These are phyloP conservation scores for Kodamaea sp. DNA, from an alignment of 1,139 yeast genomes.

Conservation along the genomic window DNA sequence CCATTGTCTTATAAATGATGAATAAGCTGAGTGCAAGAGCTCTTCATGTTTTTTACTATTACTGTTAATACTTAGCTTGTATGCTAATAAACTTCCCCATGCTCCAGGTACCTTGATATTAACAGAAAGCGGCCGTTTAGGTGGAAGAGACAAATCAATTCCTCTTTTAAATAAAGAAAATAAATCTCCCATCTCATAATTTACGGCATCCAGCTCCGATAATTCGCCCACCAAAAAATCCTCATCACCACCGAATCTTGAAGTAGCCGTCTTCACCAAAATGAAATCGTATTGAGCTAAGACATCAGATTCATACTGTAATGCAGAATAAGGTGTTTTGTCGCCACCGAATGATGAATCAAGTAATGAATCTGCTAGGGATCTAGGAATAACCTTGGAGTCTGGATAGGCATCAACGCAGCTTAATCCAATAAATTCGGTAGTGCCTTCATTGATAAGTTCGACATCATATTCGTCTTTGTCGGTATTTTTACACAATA, in stretches of 20 bases:
- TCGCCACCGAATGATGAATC: constrained; percentile 55
- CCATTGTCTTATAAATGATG: constrained; percentile 69
- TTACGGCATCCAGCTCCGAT: constrained; percentile 19
- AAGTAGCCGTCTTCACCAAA: constrained; percentile 33
- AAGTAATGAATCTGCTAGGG: constrained; percentile 30
- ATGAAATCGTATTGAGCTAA: constrained; percentile 44
- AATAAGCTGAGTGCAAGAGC: constrained; percentile 28
- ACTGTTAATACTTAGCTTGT: constrained; percentile 33
- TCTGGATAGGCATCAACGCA: constrained; percentile 43
- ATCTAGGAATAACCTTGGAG: constrained; percentile 44
- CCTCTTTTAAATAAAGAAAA: constrained; percentile 34
- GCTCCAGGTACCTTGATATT: constrained; percentile 52
- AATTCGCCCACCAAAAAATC: constrained; percentile 37
- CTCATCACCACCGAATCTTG: constrained; percentile 24
- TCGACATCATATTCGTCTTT: constrained; percentile 13
- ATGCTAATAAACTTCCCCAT: constrained; percentile 62
- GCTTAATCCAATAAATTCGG: constrained; percentile 22
- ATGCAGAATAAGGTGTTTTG: constrained; percentile 42
- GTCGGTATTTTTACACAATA: constrained; percentile 16
- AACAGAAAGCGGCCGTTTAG: constrained; percentile 42
- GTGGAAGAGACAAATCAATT: constrained; percentile 39
- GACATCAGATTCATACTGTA: constrained; percentile 34
- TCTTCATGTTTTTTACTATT: constrained; percentile 11
- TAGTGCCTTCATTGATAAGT: constrained; percentile 20
- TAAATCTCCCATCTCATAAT: constrained; percentile 28